Base-by-base conservation (phyloP, 768 basidiomycete genomes). In the Chalciporus sphaerocephalus region DNA sequence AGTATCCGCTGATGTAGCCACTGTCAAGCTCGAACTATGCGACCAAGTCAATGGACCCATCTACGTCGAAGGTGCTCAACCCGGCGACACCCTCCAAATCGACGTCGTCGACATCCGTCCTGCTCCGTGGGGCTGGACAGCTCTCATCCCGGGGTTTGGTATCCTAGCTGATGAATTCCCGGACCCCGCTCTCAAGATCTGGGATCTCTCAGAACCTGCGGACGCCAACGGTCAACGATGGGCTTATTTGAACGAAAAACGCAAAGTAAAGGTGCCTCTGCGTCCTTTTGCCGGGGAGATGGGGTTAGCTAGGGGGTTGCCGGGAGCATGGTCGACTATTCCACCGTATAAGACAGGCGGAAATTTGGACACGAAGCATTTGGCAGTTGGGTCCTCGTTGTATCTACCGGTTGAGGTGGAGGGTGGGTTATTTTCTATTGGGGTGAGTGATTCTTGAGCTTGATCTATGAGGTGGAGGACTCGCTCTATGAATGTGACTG, bases 111-210 rank as follows among this genome's bases (percentile, higher is more conserved):
- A 68, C n/a, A 62, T 82, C 12, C 64, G 69, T 38, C 70, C 76
- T 0, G 79, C 77, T 8, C 66, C 73, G 7, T 83, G 81, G 81
- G 81, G 80, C 39, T 84, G 81, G 80, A 78, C 80, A 0, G 79
- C 68, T 3, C 47, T 77, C 40, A 73, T 82, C 34, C 77, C 80
- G 0, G 79, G 79, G 6, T 83, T 83, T 52, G 80, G 79, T 7
- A 64, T 81, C 4, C 68, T 83, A 18, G 58, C 70, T 27, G 80
- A 82, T 53, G 80, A 80, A 52, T 82, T 74, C 51, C 54, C 70
- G 1, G 73, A 69, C 24, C 73, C 76, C 0, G 72, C 65, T 7
- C 58, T 83, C 53, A 81, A 77, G 65, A 72, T 81, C 18, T 82
- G 79, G 78, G 64, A 65, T 39, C 62, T 83, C 36, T 30, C 44